Percentiles rank a stretch among this genome's conserved stretches.
phyloP scores from a whole-genome alignment of 441 rosid species.

The Adansonia madagascariensis region DNA sequence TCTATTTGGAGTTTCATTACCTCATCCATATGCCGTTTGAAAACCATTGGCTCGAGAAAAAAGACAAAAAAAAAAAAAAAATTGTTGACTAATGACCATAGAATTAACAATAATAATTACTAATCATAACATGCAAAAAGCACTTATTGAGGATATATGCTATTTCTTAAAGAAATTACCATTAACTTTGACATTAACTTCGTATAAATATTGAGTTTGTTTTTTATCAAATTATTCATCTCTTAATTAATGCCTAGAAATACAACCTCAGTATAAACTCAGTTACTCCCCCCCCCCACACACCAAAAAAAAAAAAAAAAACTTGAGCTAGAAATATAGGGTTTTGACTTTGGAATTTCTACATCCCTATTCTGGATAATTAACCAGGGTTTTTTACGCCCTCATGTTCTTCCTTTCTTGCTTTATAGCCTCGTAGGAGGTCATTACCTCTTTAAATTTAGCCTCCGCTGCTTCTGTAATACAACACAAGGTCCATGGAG shows the following conservation, averaged over 20 bases:
- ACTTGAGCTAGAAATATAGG: conserved; percentile 14
- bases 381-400: conserved; percentile 28
- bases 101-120: not conserved
- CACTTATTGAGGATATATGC: not conserved
- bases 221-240: not conserved
- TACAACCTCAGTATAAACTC: conserved; percentile 22
- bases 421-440: conserved; percentile 90
- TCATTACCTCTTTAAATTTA: conserved; percentile 91
- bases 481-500: not conserved
- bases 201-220: not conserved
- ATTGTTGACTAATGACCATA: not conserved
- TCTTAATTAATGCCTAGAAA: conserved; percentile 9
- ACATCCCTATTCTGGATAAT: conserved; percentile 1
- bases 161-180: not conserved
- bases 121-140: not conserved
- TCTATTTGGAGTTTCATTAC: not conserved
- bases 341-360: not conserved
- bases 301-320: too few relatives aligned
- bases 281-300: too few relatives aligned
- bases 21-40: not conserved
- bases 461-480: conserved; percentile 77
- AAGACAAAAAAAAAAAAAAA: not conserved
- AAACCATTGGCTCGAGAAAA: not conserved
- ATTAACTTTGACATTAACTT: not conserved
- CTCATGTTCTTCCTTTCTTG: conserved; percentile 59